Percentiles rank a stretch among this genome's conserved stretches.
Conservation (phyloP, 257 asterid genomes). For the Eucommia ulmoides region DNA sequence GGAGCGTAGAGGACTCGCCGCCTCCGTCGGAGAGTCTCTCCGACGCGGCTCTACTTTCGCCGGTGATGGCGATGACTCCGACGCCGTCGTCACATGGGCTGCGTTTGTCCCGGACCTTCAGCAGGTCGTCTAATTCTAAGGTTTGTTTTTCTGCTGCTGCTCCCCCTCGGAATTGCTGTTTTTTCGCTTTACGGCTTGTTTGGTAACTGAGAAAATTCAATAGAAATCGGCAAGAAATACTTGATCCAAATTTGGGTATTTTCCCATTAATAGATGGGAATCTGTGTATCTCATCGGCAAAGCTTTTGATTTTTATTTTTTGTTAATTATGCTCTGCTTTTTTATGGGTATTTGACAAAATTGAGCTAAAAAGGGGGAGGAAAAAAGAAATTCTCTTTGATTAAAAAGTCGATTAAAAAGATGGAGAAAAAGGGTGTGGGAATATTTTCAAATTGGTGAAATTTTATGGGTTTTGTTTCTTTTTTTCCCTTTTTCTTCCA, state of each 20-base stretch:
- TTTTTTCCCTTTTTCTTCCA: too few species aligned
- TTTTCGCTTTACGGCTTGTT: neutral
- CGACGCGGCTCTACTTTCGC: neutral
- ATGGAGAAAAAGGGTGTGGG: too few species aligned
- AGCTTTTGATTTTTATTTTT: neutral
- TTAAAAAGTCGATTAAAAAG: too few species aligned
- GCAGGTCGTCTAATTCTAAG: conserved; percentile 1
- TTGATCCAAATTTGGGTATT: too few species aligned
- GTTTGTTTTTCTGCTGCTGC: neutral
- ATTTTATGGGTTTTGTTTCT: too few species aligned
- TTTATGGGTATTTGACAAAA: too few species aligned
- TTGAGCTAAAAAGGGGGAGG: too few species aligned
- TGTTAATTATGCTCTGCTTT: too few species aligned
- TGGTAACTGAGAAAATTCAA: neutral
- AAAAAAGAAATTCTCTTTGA: too few species aligned
- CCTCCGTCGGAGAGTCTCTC: conserved; percentile 33
- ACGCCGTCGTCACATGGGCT: neutral
- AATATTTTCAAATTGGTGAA: too few species aligned
- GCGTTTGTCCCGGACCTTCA: neutral
- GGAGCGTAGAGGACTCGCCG: conserved; percentile 29
- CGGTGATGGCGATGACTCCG: neutral
- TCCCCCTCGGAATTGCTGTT: neutral
- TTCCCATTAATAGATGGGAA: neutral
- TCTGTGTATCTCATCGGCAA: too few species aligned
- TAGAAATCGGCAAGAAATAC: neutral